Base-by-base conservation (phyloP, 371 early-diverging fungal genomes). In the Entomophthora muscae region DNA sequence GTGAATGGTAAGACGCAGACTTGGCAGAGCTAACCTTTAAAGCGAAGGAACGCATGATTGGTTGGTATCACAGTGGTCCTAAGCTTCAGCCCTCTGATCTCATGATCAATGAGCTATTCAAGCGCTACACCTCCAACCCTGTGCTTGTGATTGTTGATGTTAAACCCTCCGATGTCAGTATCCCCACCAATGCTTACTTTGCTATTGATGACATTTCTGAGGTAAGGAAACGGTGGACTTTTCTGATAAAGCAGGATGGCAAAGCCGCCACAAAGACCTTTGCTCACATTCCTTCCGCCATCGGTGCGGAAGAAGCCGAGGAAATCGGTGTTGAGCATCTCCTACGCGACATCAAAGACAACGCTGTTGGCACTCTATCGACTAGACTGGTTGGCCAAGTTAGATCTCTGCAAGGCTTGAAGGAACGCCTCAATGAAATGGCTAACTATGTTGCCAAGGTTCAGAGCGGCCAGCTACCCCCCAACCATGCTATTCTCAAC, bases 11-110 rank as follows among this genome's bases (percentile, higher is more conserved):
- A 66, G 69, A 59, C 23, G 12, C 54, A 2, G 27, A 21, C 28
- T 66, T 2, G 17, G n/a, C 52, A 52, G 29, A 31, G 13, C 7
- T 55, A 27, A 28, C 28, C 28, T 30, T 56, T 12, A 3, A 72
- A 92, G 93, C 91, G 57, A 93, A 91, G 79, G 99, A 99, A 73
- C 84, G 85, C 72, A 83, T 99, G 78, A 83, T 99, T 64, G 99
- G 99, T 42, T 99, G 99, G 99, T 99, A 99, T 76, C 99, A 99
- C 78, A 90, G 90, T 73, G 99, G 99, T 31, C 98, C 98, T 28
- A 93, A 94, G 74, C 83, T 99, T 68, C 90, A 94, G 53, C 82
- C 88, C 3, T 91, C 93, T n/a, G 99, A 99, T 75, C 74, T 98
- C 60, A 89, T 95, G 74, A 99, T 99, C 79, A 95, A 98, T 70